phyloP scores from a whole-genome alignment of 2,329 filamentous ascomycete genomes.

The Sphaceloma murrayae region DNA sequence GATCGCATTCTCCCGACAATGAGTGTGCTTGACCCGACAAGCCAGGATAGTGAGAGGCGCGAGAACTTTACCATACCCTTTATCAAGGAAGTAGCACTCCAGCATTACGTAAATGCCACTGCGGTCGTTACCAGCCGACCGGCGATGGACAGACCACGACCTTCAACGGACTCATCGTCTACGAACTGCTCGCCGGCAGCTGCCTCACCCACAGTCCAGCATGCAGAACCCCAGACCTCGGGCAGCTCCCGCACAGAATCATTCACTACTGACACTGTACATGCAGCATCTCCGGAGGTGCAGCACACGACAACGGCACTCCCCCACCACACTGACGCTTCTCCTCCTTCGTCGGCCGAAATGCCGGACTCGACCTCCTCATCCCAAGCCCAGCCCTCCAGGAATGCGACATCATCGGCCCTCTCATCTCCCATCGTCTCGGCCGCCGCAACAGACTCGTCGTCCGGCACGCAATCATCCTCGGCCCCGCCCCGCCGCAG shows the following conservation, averaged over 20 bases:
- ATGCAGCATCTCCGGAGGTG: too few species aligned
- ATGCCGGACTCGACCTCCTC: background rate
- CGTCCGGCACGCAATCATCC: conserved; percentile 1
- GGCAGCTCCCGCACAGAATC: conserved; percentile 1
- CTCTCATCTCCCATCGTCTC: too few species aligned
- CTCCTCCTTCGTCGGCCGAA: too few species aligned
- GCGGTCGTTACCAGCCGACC: conserved; percentile 5
- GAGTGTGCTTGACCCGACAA: too few species aligned
- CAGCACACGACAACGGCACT: background rate
- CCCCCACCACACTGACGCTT: too few species aligned
- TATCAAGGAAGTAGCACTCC: conserved; percentile 2
- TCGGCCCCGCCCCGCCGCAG: conserved; percentile 6
- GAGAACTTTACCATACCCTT: background rate
- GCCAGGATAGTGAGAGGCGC: background rate
- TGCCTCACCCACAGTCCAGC: conserved; percentile 1
- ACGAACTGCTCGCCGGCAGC: conserved; percentile 9
- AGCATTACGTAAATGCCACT: conserved; percentile 11
- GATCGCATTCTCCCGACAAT: too few species aligned
- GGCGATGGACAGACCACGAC: background rate
- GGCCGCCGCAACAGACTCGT: background rate
- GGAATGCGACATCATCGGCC: too few species aligned
- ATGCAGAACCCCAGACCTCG: background rate
- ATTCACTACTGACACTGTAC: background rate
- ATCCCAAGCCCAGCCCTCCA: background rate
- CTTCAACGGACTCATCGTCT: conserved; percentile 14